phyloP scores from a whole-genome alignment of 2,329 filamentous ascomycete genomes.

The Phyllosticta citribraziliensis region DNA sequence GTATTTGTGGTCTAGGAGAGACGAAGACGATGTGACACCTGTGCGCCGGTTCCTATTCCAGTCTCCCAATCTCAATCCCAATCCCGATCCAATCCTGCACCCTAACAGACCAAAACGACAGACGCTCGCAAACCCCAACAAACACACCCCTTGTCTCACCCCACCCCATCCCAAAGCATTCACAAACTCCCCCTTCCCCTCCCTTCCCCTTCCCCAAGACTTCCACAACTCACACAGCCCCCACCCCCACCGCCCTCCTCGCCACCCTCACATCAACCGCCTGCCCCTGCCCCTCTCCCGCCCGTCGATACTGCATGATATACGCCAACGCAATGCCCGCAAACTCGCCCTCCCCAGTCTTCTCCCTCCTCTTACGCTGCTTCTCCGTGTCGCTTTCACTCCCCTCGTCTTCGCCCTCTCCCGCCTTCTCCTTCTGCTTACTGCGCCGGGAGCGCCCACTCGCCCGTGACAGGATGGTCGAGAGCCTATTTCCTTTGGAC shows the following conservation, averaged over 20 bases:
- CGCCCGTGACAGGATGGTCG: background rate
- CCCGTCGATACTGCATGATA: background rate
- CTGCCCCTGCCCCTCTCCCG: background rate
- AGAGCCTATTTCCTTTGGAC: too few species aligned
- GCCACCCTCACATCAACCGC: background rate
- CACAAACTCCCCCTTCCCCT: too few species aligned
- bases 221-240: background rate
- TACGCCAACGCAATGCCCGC: background rate
- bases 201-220: background rate
- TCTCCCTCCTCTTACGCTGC: background rate
- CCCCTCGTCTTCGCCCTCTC: background rate
- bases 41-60: too few species aligned
- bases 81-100: too few species aligned
- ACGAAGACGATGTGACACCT: too few species aligned
- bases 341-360: background rate
- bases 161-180: too few species aligned
- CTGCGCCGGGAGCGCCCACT: background rate
- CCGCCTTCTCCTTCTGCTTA: background rate
- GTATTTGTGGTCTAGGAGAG: too few species aligned
- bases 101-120: too few species aligned
- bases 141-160: too few species aligned
- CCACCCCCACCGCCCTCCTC: background rate
- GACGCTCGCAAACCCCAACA: too few species aligned
- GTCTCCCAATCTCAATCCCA: too few species aligned
- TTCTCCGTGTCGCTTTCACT: background rate